A percentile compares a stretch with the other conserved stretches of the same genome.
These are phyloP conservation scores for Ambrosiella xylebori DNA, from an alignment of 2,329 filamentous ascomycete genomes.

Conservation along the genomic window DNA sequence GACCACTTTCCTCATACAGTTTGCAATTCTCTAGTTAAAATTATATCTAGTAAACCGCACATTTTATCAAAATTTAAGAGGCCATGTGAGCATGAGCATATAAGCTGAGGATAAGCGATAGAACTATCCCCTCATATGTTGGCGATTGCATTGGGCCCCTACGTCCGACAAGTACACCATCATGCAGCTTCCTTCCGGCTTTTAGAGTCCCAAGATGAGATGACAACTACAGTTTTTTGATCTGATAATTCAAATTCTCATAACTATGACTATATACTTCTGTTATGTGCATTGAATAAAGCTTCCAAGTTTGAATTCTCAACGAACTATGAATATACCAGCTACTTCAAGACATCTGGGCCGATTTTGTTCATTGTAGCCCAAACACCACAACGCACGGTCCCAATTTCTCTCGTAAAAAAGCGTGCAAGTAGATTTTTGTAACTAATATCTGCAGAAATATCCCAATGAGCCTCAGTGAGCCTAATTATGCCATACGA, in stretches of 20 bases:
- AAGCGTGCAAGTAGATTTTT: neutral
- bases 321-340: neutral
- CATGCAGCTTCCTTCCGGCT: conserved; percentile 1
- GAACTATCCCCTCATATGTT: neutral
- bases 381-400: neutral
- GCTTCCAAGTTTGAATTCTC: neutral
- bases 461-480: too few species aligned
- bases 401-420: neutral
- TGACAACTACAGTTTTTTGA: neutral
- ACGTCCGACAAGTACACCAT: neutral
- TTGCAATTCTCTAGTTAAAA: too few species aligned
- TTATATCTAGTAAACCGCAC: too few species aligned
- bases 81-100: neutral
- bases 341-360: neutral
- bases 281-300: neutral
- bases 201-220: neutral
- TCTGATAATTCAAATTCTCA: neutral
- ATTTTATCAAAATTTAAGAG: neutral
- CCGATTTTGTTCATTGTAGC: neutral
- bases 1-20: too few species aligned
- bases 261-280: neutral
- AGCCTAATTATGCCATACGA: too few species aligned
- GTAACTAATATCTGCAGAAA: neutral
- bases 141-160: neutral
- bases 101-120: too few species aligned